Base-by-base conservation (phyloP, 2,329 filamentous ascomycete genomes). In the Alternaria novae-zelandiae region DNA sequence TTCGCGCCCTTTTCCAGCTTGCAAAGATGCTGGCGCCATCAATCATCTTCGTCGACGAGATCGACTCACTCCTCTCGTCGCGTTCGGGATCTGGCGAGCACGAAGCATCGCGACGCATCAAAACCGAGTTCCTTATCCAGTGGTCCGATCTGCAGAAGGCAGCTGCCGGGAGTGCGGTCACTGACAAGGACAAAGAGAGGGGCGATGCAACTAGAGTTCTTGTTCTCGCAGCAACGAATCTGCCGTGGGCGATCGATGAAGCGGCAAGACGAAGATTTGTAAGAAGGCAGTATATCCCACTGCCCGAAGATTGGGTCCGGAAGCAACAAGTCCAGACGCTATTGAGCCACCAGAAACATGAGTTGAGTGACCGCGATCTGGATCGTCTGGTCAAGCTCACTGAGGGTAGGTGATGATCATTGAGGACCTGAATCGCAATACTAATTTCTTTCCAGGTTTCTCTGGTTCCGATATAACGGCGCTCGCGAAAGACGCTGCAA, bases 31-130 rank as follows among this genome's bases (percentile, higher is more conserved):
- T 98, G 47, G 94, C 96, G 0, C 96, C 96, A 0, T 96, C 92
- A 65, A 98, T 99, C 77, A 98, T 99, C 62, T 99, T 99, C 71
- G 94, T 99, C 5, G 96, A 99, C 74, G 96, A 99, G 78, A 99
- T 99, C 66, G 96, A 99, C 78, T 97, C 94, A 1, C 83, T 99
- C 0, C 86, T 99, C 0, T 97, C 94, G 1, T 89, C 94, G 15
- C 86, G 96, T 55, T 92, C 91, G 7, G 92, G 93, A 20, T 59
- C 60, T 4, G 91, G 92, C 1, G 96, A 98, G 75, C 92, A 98
- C 72, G 96, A 99, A 81, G 93, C 96, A 1, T 97, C 94, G 1
- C 86, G 95, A 61, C 88, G 96, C 59, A 97, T 97, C 76, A 99
- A 99, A 82, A 99, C 96, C 0, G 96, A 99, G 76, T 99, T 99